These are phyloP conservation scores for Rhamnella rubrinervis DNA, from an alignment of 331 rosid species.

Conservation along the genomic window DNA sequence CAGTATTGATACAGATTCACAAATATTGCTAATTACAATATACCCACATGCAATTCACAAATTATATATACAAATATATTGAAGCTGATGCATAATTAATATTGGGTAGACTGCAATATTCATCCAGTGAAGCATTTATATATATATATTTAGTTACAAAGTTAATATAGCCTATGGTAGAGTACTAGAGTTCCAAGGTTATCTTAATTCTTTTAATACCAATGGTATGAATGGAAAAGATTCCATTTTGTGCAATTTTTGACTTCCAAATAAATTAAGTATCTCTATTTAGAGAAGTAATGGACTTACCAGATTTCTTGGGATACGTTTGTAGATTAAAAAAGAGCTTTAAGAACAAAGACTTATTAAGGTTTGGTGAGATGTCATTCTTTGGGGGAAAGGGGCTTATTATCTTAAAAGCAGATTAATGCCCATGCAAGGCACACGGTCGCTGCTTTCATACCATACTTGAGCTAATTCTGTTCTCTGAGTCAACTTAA, in stretches of 20 bases:
- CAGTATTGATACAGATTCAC: too few relatives aligned
- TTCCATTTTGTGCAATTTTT: conserved; percentile 2
- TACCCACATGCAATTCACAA: too few relatives aligned
- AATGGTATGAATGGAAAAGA: background rate
- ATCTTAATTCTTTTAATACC: too few relatives aligned
- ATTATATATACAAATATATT: too few relatives aligned
- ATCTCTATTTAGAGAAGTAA: conserved; percentile 1
- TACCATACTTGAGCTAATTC: background rate
- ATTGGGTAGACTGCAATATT: too few relatives aligned
- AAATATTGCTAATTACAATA: too few relatives aligned
- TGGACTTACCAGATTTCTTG: conserved; percentile 49
- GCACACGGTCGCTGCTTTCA: conserved; percentile 14
- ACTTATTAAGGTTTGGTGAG: conserved; percentile 20
- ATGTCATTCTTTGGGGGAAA: conserved; percentile 25
- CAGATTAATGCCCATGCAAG: conserved; percentile 10
- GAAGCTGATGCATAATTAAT: too few relatives aligned
- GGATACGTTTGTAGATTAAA: conserved; percentile 38
- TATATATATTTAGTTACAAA: too few relatives aligned
- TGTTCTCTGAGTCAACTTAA: conserved; percentile 20
- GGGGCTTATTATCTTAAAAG: too few relatives aligned
- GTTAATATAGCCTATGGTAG: too few relatives aligned
- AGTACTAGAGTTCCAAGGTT: too few relatives aligned
- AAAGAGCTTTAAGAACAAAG: conserved; percentile 21
- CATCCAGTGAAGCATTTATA: too few relatives aligned
- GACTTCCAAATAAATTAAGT: conserved; percentile 7